A percentile compares a stretch with the other conserved stretches of the same genome.
Conservation (phyloP, 2,329 filamentous ascomycete species). For the Amesomyces nigricolor region DNA sequence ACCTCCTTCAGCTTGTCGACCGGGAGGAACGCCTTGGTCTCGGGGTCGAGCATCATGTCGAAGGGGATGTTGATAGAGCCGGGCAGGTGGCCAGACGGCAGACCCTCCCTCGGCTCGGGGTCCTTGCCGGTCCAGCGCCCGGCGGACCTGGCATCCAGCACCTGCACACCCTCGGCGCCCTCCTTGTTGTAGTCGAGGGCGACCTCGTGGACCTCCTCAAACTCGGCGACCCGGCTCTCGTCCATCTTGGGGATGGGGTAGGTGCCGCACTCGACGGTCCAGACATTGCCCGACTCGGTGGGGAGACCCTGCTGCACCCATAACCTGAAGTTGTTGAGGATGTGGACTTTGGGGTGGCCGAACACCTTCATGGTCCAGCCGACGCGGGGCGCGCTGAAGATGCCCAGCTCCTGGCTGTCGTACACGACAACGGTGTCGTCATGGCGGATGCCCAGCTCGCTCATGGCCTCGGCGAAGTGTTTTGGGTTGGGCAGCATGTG, state of each 20-base stretch:
- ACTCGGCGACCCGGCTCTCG: conserved; percentile 62
- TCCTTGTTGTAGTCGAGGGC: conserved; percentile 74
- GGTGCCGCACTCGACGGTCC: conserved; percentile 58
- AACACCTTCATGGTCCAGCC: conserved; percentile 91
- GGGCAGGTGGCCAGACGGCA: conserved; percentile 89
- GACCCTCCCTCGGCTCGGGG: conserved; percentile 77
- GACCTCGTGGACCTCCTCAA: conserved; percentile 75
- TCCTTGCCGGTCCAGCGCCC: conserved; percentile 78
- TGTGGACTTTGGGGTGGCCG: conserved; percentile 79
- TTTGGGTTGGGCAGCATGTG: conserved; percentile 89
- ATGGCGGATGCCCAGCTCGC: conserved; percentile 74
- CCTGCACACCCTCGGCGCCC: conserved; percentile 75
- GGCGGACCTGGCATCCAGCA: conserved; percentile 76
- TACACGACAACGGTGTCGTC: conserved; percentile 94
- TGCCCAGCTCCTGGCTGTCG: conserved; percentile 82
- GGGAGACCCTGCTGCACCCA: conserved; percentile 83
- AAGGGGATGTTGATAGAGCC: conserved; percentile 80
- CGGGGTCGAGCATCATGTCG: conserved; percentile 69
- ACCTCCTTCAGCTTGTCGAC: conserved; percentile 65
- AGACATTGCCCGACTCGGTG: conserved; percentile 72
- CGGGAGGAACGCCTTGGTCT: conserved; percentile 74
- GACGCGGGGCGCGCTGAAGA: conserved; percentile 89
- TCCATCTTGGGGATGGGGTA: conserved; percentile 61
- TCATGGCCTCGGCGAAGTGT: conserved; percentile 82
- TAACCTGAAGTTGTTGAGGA: conserved; percentile 93